Base-by-base conservation (phyloP, 2,329 filamentous ascomycete genomes). In the Trichoderma sp. region DNA sequence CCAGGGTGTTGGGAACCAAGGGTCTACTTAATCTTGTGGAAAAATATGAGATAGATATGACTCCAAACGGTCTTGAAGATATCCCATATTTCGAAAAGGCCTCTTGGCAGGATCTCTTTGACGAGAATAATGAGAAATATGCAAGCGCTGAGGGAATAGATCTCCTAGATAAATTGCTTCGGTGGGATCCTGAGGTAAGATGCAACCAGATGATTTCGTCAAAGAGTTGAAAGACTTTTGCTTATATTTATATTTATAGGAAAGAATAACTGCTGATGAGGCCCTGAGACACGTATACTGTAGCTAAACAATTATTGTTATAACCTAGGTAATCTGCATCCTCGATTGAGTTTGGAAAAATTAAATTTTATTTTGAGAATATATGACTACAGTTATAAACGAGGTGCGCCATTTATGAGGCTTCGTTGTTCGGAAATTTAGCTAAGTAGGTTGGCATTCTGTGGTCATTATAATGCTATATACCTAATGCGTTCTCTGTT, bases 1-100 rank as follows among this genome's bases (percentile, higher is more conserved):
- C 96, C 69, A 98, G 98, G 83, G 96, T 99, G 1, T 88, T 99
- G n/a, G 96, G 96, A 49, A 99, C 96, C 0, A 95, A 98, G 76
- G 95, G 97, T 74, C 86, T 99, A 28, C 98, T 98, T 75, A 96
- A 98, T 81, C 99, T 99, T 77, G 87, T 99, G 39, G 96, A 99
- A 85, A 97, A 97, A 82, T 99, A 99, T 80, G 96, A 99, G 78
- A 98, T 99, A 69, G 96, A 99, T 81, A 87, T 99, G 32, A 95
- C 98, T 79, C 90, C 94, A 10, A 95, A 98, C 81, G 99, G 99
- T 79, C 95, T 99, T 78, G 96, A 99, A 77, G 97, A 99, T 70
- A 90, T 99, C 6, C 94, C 94, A 64, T 87, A 94, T 64, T 99
- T 97, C 82, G 94, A 94, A 71, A 97, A 96, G 87, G 98, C 98